Evolutionary conservation across 2,329 filamentous ascomycete genomes (phyloP).

Genomic region (Neurospora crassa): DNA sequence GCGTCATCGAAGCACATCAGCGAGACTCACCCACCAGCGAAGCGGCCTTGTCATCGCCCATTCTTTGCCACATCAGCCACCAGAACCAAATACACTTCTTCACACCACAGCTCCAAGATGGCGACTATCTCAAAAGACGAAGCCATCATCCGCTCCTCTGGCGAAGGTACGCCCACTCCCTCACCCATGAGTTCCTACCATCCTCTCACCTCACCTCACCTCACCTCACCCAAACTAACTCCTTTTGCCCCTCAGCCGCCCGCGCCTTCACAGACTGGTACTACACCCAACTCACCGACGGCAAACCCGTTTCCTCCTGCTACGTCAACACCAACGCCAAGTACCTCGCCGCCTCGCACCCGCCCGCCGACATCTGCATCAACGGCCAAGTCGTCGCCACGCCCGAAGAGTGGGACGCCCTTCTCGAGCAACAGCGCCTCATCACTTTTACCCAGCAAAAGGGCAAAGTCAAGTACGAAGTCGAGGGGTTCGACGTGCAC

Average conservation of each 20-base stretch:
- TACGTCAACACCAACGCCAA: slow-evolving; percentile 54
- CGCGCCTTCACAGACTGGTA: slow-evolving; percentile 63
- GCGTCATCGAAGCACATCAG: background rate
- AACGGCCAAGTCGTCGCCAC: slow-evolving; percentile 62
- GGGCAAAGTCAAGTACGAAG: slow-evolving; percentile 51
- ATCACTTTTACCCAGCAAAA: slow-evolving; percentile 26
- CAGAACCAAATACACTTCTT: background rate
- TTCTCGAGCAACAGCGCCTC: slow-evolving; percentile 56
- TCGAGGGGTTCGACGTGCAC: slow-evolving; percentile 68
- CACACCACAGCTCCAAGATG: background rate
- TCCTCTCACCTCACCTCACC: background rate
- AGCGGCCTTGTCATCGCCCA: background rate
- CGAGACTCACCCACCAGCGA: background rate
- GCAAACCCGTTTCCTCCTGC: slow-evolving; percentile 52
- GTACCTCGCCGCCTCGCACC: slow-evolving; percentile 35
- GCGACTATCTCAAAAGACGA: slow-evolving; percentile 18
- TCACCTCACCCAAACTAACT: background rate
- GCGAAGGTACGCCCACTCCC: slow-evolving; percentile 30
- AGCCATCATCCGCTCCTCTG: slow-evolving; percentile 34
- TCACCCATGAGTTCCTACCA: background rate
- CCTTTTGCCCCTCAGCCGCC: slow-evolving; percentile 37
- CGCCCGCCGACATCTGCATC: slow-evolving; percentile 61
- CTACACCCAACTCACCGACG: slow-evolving; percentile 63
- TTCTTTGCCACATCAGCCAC: background rate
- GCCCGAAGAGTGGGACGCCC: slow-evolving; percentile 54